Base-by-base conservation (phyloP, 1,284 basidiomycete genomes). In the Ceratobasidium papillatum region DNA sequence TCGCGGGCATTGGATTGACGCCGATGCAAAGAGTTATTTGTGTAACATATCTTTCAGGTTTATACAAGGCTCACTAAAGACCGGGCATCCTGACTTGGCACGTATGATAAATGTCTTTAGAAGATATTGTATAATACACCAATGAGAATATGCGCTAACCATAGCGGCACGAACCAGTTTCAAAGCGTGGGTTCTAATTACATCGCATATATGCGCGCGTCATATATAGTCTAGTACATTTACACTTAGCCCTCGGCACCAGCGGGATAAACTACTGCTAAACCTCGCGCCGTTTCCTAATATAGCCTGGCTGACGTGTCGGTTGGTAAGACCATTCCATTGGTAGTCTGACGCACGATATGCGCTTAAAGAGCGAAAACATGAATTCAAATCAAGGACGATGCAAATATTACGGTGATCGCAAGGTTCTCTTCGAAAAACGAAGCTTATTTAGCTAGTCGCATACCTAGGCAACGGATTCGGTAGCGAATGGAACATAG, bases 381-480 rank as follows among this genome's bases (percentile, higher is more conserved):
- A n/a, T 7, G 19, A 58, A 58, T 58, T 58, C 56, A 58, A 19
- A 38, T 58, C 34, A 14, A 58, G 27, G 56, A 58, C 36, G 32
- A 14, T 2, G 19, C 34, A 32, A 34, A 38, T 38, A 58, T 12
- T 56, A 14, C 22, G 34, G 34, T 22, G 30, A 38, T 38, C 56
- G 32, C n/a, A 17, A 38, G 56, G 27, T 12, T 58, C 14, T 58
- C 17, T 38, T 22, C 56, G 19, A 58, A 34, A 22, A 38, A 58
- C 56, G 56, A 58, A 19, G 30, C 56, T 36, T 32, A 58, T 58
- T 58, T 58, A 17, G 56, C 56, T 58, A 58, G 56, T 7, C 19
- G 32, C 56, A 34, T 34, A 36, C 56, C 56, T 36, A 58, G 32
- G n/a, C 56, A 34, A 58, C 56, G 56, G 56, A 22, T 58, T 54